Evolutionary conservation across 129 eudicot species (phyloP).

Genomic region (Flaveria trinervia): DNA sequence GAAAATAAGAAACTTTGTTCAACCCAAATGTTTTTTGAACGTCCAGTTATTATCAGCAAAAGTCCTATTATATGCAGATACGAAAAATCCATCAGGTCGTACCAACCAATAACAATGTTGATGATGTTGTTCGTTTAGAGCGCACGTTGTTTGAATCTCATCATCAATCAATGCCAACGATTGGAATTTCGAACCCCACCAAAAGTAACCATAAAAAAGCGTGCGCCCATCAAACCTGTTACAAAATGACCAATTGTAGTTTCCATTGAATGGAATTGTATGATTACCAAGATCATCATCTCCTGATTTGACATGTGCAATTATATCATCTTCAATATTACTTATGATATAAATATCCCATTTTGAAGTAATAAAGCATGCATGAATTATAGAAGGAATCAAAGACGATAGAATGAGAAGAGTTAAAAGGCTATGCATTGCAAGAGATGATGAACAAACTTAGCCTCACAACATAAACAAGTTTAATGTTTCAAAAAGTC

Average conservation of each 20-base stretch:
- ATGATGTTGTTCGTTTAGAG: neutral
- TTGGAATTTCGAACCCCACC: conserved; percentile 29
- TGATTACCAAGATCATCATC: conserved; percentile 31
- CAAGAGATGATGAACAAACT: neutral
- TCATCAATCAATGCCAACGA: neutral
- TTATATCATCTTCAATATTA: neutral
- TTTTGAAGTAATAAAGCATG: neutral
- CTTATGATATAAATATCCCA: conserved; percentile 17
- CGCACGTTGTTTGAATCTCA: neutral
- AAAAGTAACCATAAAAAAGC: conserved; percentile 22
- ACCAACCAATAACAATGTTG: conserved; percentile 24
- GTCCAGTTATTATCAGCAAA: neutral
- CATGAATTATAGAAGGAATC: conserved; percentile 6
- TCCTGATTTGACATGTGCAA: conserved; percentile 27
- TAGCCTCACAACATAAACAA: neutral
- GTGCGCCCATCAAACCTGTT: neutral
- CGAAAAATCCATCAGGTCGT: neutral
- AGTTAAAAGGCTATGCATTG: conserved; percentile 1
- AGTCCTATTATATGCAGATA: neutral
- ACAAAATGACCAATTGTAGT: conserved; percentile 27
- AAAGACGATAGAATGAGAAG: conserved; percentile 6
- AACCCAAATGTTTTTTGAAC: neutral
- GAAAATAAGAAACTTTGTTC: neutral
- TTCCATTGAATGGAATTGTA: neutral
- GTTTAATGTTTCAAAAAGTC: neutral